Base-by-base conservation (phyloP, 768 basidiomycete genomes). In the Auricularia cornea region DNA sequence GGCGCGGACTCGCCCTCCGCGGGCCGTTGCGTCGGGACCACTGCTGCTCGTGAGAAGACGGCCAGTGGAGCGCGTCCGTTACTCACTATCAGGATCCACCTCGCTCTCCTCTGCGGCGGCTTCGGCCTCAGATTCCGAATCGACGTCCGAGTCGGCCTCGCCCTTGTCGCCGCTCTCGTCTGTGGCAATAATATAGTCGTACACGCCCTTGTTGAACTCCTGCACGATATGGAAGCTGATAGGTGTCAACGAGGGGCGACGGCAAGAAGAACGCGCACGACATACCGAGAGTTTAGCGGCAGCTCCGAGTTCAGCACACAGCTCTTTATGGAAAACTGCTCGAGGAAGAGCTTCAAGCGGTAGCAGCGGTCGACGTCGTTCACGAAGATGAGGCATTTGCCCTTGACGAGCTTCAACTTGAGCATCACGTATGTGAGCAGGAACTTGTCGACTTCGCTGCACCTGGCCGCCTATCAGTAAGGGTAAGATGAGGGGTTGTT, bases 171-270 rank as follows among this genome's bases (percentile, higher is more conserved):
- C 84, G 63, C 85, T 86, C 75, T 98, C 97, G 71, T 98, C 96
- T 11, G 95, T 96, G 1, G 97, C 97, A 62, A 99, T 97, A 66
- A 98, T 94, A 73, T 98, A 98, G 72, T 99, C 94, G 69, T 98
- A 98, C 8, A 97, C 92, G 2, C 97, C 97, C 68, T 92, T 91
- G 75, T 99, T 99, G 71, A 99, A 99, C 74, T 98, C 97, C 69
- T 99, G 95, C 1, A 99, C 97, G 2, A 89, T 89, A 70, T 99
- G 97, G 70, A 94, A 97, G 74, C 93, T 94, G 35, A 8, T 8
- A 14, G 10, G 16, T 26, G 1, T 14, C 2, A 59, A 23, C n/a
- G 16, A 3, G 18, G 33, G 28, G 57, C 23, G 38, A 16, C 41
- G 16, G 28, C 18, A 3, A 4, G 14, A 28, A 26, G 4, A 31